Evolutionary conservation across 768 basidiomycete genomes (phyloP), one percentile per base, ranked within the genome.

Genomic region (Boletus edulis): DNA sequence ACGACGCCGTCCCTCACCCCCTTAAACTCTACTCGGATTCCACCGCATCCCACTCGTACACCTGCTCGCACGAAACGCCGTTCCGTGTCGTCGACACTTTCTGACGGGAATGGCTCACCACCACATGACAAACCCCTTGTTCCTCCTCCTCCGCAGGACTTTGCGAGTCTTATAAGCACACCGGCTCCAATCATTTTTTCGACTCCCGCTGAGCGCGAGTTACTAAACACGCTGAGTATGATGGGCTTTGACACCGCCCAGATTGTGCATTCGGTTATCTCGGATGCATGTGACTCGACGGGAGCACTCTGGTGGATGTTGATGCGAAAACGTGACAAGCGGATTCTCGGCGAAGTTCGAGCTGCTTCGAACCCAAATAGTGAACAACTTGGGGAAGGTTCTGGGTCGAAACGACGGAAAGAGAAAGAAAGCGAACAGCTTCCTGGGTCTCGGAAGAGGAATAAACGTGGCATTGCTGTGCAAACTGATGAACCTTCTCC

Each of bases 271-370:
- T 92, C 89, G 0, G 97, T 98, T 13, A 77, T 90, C 44, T 86
- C 81, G 29, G 85, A 98, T 71, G 96, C 96, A 1, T 99, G 96
- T 64, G 96, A 99, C 71, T 82, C 90, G 0, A 81, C 89, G 13
- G 89, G 93, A 10, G 92, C 95, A 1, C 73, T 92, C 9, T 99
- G 95, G 95, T 99, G 97, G 97, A 91, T 96, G 81, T 75, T 98
- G 46, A 88, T 85, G 69, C 82, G 85, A 68, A 94, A 86, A 63
- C 82, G 84, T 18, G 94, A 80, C 82, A 76, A 84, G 59, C 81
- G 78, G 43, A 77, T 76, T 11, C 27, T 78, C 20, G 76, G 74
- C 42, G 77, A 78, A 39, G 72, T 55, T 49, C 58, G 60, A 42
- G 42, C 58, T 24, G 31, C 52, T 32, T 49, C 57, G 7, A 68